Evolutionary conservation across 2,329 filamentous ascomycete genomes (phyloP).

Genomic region (Venturia aucupariae): DNA sequence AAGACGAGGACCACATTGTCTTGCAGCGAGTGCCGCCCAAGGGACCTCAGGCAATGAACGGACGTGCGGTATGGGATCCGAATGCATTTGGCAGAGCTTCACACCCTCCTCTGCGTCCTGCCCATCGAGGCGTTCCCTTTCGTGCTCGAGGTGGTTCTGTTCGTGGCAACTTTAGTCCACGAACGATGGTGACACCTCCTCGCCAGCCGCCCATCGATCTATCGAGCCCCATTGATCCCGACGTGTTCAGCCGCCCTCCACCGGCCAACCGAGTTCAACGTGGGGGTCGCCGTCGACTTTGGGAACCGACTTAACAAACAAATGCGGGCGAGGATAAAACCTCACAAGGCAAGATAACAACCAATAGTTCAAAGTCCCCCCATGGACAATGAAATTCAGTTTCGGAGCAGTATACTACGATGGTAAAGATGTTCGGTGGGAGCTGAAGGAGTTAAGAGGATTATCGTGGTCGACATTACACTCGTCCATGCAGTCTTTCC

Average conservation of each 20-base stretch:
- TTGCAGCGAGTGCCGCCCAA: constrained; percentile 30
- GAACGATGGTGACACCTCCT: background rate
- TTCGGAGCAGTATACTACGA: background rate
- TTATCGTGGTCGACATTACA: background rate
- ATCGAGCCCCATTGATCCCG: constrained; percentile 30
- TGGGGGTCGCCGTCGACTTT: constrained; percentile 29
- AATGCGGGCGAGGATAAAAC: constrained; percentile 6
- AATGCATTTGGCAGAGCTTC: constrained; percentile 38
- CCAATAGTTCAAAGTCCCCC: background rate
- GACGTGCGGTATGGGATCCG: constrained; percentile 36
- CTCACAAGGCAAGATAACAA: background rate
- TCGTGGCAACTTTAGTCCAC: constrained; percentile 19
- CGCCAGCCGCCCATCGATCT: constrained; percentile 20
- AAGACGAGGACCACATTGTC: constrained; percentile 31
- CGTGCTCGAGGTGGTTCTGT: constrained; percentile 23
- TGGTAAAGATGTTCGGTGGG: background rate
- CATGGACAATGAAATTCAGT: background rate
- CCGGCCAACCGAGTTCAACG: constrained; percentile 23
- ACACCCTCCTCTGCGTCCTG: constrained; percentile 19
- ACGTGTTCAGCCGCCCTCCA: constrained; percentile 30
- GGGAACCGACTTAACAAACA: constrained; percentile 29
- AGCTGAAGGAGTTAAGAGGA: background rate
- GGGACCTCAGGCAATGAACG: constrained; percentile 22
- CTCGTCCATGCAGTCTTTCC: background rate
- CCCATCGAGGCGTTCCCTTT: constrained; percentile 20